Evolutionary conservation across 1,284 basidiomycete genomes (phyloP).

Genomic region (Tremellales sp.): DNA sequence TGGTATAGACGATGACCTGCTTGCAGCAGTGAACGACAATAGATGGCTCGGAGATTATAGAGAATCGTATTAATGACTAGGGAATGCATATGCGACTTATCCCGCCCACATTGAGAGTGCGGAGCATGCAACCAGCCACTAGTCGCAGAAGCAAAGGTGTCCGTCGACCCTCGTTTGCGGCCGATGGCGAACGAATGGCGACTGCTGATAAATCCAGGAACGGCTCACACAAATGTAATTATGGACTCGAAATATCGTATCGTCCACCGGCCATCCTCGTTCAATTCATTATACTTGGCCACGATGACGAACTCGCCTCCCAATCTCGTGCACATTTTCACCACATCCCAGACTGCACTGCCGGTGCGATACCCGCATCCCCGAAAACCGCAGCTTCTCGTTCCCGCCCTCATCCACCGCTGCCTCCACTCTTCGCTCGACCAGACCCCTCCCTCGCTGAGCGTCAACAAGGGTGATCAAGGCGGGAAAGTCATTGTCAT

Average conservation of each 20-base stretch:
- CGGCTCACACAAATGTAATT: too few species aligned
- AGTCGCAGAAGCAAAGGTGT: too few species aligned
- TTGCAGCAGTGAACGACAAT: neutral
- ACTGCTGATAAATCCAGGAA: too few species aligned
- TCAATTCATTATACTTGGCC: too few species aligned
- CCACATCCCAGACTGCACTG: slow-evolving; percentile 42
- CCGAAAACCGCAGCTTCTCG: slow-evolving; percentile 26
- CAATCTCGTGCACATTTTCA: slow-evolving; percentile 44
- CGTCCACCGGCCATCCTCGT: too few species aligned
- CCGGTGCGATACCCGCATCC: slow-evolving; percentile 39
- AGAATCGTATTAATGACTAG: neutral
- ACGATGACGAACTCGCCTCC: too few species aligned
- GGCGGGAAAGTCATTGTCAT: slow-evolving; percentile 3
- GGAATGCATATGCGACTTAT: too few species aligned
- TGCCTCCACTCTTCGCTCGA: slow-evolving; percentile 45
- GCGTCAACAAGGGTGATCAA: neutral
- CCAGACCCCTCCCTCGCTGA: slow-evolving; percentile 16
- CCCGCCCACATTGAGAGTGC: too few species aligned
- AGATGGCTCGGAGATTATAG: neutral
- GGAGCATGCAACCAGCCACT: too few species aligned
- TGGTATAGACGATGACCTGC: neutral
- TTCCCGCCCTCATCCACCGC: slow-evolving; percentile 45
- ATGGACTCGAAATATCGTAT: too few species aligned
- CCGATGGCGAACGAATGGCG: too few species aligned
- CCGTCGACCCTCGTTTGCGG: too few species aligned